Evolutionary conservation across 768 basidiomycete genomes (phyloP).

Genomic region (Exidia glandulosa): DNA sequence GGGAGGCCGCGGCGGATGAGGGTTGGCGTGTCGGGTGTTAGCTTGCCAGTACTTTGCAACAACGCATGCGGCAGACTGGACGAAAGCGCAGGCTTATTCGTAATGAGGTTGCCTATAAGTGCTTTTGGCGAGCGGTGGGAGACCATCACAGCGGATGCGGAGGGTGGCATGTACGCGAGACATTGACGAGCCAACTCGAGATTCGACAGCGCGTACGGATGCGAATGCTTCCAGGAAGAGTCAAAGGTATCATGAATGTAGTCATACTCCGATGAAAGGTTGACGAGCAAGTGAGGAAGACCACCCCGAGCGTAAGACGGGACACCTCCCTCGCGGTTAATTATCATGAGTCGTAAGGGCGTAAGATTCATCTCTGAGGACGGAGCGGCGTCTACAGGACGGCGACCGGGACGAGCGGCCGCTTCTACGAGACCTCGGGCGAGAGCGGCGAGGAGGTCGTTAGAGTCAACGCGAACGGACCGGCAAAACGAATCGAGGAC

Average conservation of each 20-base stretch:
- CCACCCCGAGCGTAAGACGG: slow-evolving; percentile 95
- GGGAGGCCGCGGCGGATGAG: slow-evolving; percentile 82
- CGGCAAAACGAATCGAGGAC: slow-evolving; percentile 86
- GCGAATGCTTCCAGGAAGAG: slow-evolving; percentile 57
- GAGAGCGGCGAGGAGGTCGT: slow-evolving; percentile 81
- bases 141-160: slow-evolving; percentile 92
- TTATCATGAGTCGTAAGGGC: slow-evolving; percentile 92
- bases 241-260: slow-evolving; percentile 83
- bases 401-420: slow-evolving; percentile 30
- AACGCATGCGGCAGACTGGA: slow-evolving; percentile 92
- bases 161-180: slow-evolving; percentile 82
- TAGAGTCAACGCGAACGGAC: slow-evolving; percentile 72
- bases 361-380: slow-evolving; percentile 59
- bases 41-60: slow-evolving; percentile 72
- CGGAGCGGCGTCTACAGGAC: slow-evolving; percentile 18
- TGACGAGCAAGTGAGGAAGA: slow-evolving; percentile 91
- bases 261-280: slow-evolving; percentile 75
- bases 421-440: slow-evolving; percentile 70
- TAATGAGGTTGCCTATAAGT: slow-evolving; percentile 93
- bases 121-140: slow-evolving; percentile 93
- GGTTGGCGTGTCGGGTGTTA: slow-evolving; percentile 87
- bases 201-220: slow-evolving; percentile 82
- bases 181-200: slow-evolving; percentile 77
- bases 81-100: slow-evolving; percentile 93
- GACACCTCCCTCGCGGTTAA: slow-evolving; percentile 91